Percentiles rank a stretch among this genome's conserved stretches.
phyloP scores from a whole-genome alignment of 2,329 filamentous ascomycete species.

The Fusarium cyanostomum region DNA sequence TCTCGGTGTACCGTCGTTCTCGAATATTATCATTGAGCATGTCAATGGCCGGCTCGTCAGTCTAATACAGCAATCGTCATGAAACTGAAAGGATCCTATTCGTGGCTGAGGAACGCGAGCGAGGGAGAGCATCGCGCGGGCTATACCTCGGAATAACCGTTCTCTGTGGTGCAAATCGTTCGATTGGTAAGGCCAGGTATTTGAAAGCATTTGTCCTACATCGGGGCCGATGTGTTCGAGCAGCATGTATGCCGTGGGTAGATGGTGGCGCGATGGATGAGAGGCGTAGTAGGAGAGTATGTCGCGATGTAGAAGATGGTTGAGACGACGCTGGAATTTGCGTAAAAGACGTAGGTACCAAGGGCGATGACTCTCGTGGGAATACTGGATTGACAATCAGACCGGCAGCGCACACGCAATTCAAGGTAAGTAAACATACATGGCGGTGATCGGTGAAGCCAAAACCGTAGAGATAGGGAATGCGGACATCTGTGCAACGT shows the following conservation, averaged over 20 bases:
- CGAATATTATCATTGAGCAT: conserved; percentile 43
- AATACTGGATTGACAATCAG: conserved; percentile 20
- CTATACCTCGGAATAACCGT: conserved; percentile 44
- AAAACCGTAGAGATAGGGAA: conserved; percentile 40
- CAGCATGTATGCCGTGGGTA: conserved; percentile 39
- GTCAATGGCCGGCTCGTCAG: conserved; percentile 46
- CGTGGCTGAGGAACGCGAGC: conserved; percentile 43
- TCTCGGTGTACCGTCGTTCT: conserved; percentile 47
- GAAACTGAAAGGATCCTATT: conserved; percentile 45
- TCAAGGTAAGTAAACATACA: conserved; percentile 8
- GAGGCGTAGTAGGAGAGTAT: conserved; percentile 12
- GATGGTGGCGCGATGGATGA: conserved; percentile 6
- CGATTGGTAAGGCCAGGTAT: conserved; percentile 34
- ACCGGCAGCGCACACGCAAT: not conserved
- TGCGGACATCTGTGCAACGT: conserved; percentile 39
- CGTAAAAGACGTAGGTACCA: conserved; percentile 11
- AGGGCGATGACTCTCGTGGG: conserved; percentile 17
- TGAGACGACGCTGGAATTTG: not conserved
- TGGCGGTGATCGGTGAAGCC: conserved; percentile 20
- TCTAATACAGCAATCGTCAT: conserved; percentile 44
- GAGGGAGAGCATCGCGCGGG: conserved; percentile 42
- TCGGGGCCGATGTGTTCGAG: conserved; percentile 40
- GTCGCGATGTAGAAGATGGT: conserved; percentile 2
- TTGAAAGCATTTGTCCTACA: conserved; percentile 42
- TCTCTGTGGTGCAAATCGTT: conserved; percentile 17